Conservation (phyloP, 352 stramenopile species). For the Achlya hypogyna region DNA sequence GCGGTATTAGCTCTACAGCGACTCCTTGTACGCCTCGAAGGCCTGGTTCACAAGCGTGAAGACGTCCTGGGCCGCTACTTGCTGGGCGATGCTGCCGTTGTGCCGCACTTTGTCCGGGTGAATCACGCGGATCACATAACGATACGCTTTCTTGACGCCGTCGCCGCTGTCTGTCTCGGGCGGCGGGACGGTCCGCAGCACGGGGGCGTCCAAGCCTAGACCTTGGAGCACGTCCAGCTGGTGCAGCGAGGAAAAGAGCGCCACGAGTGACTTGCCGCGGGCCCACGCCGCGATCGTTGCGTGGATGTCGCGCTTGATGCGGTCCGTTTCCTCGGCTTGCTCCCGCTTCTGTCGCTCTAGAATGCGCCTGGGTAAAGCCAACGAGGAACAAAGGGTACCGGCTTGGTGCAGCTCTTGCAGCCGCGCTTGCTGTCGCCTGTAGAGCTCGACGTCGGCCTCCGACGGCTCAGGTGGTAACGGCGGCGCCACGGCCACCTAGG, state of each 20-base stretch:
- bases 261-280: slow-evolving; percentile 70
- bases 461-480: slow-evolving; percentile 64
- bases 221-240: slow-evolving; percentile 66
- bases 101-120: slow-evolving; percentile 78
- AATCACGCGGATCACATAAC: slow-evolving; percentile 75
- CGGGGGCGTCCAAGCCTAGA: slow-evolving; percentile 59
- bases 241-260: slow-evolving; percentile 79
- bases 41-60: slow-evolving; percentile 83
- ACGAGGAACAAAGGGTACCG: slow-evolving; percentile 36
- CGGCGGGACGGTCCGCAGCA: slow-evolving; percentile 70
- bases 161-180: slow-evolving; percentile 29
- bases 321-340: slow-evolving; percentile 71
- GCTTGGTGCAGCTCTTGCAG: slow-evolving; percentile 72
- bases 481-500: slow-evolving; percentile 22
- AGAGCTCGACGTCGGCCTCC: slow-evolving; percentile 60
- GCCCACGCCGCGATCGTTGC: slow-evolving; percentile 71
- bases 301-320: slow-evolving; percentile 67
- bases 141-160: slow-evolving; percentile 73
- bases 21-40: slow-evolving; percentile 78
- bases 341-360: slow-evolving; percentile 39
- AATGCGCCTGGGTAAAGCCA: background rate
- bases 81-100: slow-evolving; percentile 54
- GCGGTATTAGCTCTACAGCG: background rate
- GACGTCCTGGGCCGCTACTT: slow-evolving; percentile 76
- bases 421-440: slow-evolving; percentile 71